A percentile compares a stretch with the other conserved stretches of the same genome.
These are phyloP conservation scores for Rubus idaeus DNA, from an alignment of 306 rosid species.

Conservation along the genomic window DNA sequence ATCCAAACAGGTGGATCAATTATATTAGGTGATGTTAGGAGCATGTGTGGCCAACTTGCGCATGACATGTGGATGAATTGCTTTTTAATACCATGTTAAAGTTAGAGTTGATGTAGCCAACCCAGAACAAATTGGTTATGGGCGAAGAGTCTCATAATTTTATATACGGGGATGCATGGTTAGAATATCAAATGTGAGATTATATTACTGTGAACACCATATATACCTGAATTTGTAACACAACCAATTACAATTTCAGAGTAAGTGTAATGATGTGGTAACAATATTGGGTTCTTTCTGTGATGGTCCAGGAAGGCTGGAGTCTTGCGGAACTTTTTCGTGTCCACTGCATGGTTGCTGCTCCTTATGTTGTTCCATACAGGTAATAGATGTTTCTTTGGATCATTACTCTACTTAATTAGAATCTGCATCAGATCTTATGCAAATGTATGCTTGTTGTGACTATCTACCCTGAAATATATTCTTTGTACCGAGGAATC, in stretches of 20 bases:
- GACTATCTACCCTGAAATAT: background rate
- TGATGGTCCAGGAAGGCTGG: conserved; percentile 86
- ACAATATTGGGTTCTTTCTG: conserved; percentile 17
- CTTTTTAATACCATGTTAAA: background rate
- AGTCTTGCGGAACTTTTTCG: conserved; percentile 68
- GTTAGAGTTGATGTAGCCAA: background rate
- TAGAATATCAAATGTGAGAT: background rate
- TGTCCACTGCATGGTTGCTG: conserved; percentile 72
- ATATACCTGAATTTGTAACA: background rate
- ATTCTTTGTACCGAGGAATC: background rate
- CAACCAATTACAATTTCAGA: background rate
- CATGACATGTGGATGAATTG: background rate
- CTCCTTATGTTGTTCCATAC: conserved; percentile 84
- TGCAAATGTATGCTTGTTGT: background rate
- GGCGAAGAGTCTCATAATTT: background rate
- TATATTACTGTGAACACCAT: background rate
- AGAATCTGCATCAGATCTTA: background rate
- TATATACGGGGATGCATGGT: background rate
- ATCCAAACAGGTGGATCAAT: background rate
- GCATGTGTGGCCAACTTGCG: background rate
- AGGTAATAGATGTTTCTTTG: conserved; percentile 36
- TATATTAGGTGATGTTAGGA: background rate
- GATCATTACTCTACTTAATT: conserved; percentile 5
- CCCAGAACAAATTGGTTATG: background rate
- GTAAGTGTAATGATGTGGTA: conserved; percentile 1